Percentiles rank a stretch among this genome's conserved stretches.
These are phyloP conservation scores for Fusarium austroafricanum DNA, from an alignment of 2,329 filamentous ascomycete species.

Conservation along the genomic window DNA sequence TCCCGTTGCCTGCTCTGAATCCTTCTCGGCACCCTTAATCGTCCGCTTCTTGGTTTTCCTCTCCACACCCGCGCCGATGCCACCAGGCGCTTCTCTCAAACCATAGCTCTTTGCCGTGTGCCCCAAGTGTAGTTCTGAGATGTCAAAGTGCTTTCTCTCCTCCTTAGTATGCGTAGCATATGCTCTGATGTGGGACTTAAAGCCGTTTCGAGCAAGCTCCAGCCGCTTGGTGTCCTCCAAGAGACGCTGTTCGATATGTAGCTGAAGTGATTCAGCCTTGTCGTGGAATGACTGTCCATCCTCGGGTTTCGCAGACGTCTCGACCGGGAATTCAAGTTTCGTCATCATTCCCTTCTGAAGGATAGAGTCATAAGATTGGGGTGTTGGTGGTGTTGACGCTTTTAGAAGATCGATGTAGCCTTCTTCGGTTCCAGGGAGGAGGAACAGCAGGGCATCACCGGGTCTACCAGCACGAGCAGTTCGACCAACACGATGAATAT, in stretches of 20 bases:
- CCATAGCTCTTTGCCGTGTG: conserved; percentile 96
- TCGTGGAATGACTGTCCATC: conserved; percentile 59
- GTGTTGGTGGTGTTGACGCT: conserved; percentile 59
- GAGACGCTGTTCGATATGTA: conserved; percentile 70
- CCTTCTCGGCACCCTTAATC: conserved; percentile 49
- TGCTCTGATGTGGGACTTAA: conserved; percentile 90
- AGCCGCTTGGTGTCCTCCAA: conserved; percentile 74
- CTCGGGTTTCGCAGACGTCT: conserved; percentile 67
- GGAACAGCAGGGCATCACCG: conserved; percentile 88
- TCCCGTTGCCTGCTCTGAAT: conserved; percentile 53
- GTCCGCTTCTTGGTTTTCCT: conserved; percentile 57
- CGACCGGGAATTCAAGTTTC: conserved; percentile 74
- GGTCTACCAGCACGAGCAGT: conserved; percentile 92
- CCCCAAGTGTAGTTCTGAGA: conserved; percentile 89
- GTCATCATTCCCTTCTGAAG: conserved; percentile 74
- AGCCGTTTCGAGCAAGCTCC: conserved; percentile 85
- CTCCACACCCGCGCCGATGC: conserved; percentile 74
- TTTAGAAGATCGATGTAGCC: conserved; percentile 83
- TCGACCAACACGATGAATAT: conserved; percentile 92
- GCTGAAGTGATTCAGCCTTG: conserved; percentile 67
- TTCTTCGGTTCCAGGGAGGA: conserved; percentile 91
- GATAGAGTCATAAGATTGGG: conserved; percentile 65
- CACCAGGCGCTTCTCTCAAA: conserved; percentile 86
- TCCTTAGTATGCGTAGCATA: conserved; percentile 93
- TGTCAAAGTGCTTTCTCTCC: conserved; percentile 90